phyloP scores from a whole-genome alignment of 768 basidiomycete genomes.

The Mycena kentingensis region DNA sequence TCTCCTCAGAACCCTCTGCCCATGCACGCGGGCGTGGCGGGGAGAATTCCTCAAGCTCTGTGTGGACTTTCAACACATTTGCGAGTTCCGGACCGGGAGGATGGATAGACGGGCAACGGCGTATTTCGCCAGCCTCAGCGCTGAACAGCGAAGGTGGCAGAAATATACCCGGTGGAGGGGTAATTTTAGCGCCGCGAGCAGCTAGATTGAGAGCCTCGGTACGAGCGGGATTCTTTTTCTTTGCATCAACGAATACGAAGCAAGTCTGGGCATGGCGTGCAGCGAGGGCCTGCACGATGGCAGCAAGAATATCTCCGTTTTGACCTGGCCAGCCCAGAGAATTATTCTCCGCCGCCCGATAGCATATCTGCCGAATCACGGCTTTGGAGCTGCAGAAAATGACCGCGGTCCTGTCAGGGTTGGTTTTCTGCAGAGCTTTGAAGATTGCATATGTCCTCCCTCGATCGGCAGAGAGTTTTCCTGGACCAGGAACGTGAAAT shows the following conservation, averaged over 20 bases:
- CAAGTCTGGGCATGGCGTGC: neutral
- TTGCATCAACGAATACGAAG: neutral
- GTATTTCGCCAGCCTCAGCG: neutral
- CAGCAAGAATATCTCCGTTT: constrained; percentile 5
- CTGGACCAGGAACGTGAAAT: neutral
- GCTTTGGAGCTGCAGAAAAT: constrained; percentile 8
- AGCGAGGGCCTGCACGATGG: neutral
- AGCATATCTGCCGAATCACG: constrained; percentile 5
- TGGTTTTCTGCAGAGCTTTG: neutral
- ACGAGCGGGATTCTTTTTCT: neutral
- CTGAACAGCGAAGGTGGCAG: neutral
- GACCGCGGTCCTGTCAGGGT: neutral
- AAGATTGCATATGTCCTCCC: neutral
- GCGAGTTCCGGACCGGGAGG: neutral
- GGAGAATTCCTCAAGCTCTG: neutral
- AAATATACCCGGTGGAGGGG: no score
- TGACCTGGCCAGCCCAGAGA: neutral
- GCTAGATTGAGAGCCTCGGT: neutral
- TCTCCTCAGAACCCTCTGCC: neutral
- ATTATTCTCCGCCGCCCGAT: neutral
- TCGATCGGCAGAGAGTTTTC: neutral
- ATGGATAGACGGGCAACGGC: neutral
- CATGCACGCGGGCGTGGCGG: neutral
- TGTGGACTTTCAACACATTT: neutral
- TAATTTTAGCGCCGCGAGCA: neutral